A percentile compares a stretch with the other conserved stretches of the same genome.
Conservation (phyloP, 306 rosid genomes). For the Betula pendula region DNA sequence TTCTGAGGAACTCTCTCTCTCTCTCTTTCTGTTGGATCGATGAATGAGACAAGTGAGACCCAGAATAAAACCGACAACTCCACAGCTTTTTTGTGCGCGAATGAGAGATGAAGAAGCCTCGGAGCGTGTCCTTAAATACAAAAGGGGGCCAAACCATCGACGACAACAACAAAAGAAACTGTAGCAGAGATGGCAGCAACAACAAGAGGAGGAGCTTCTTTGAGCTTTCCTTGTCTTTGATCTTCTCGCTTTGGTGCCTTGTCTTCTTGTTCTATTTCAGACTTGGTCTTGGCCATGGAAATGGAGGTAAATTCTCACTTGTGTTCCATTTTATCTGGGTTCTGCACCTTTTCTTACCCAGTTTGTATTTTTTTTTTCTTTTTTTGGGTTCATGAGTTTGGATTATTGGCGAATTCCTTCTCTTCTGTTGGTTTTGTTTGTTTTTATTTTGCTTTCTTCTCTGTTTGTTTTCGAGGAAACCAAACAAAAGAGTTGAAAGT, state of each 20-base stretch:
- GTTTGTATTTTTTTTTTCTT: neutral
- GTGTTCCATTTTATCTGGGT: neutral
- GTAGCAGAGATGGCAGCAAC: slow-evolving; percentile 15
- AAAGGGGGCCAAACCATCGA: slow-evolving; percentile 30
- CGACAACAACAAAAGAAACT: slow-evolving; percentile 13
- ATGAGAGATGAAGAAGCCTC: slow-evolving; percentile 56
- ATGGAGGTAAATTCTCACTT: slow-evolving; percentile 38
- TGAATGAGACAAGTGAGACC: slow-evolving; percentile 2
- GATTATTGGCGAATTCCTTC: neutral
- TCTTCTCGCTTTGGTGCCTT: slow-evolving; percentile 67
- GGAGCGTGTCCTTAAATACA: slow-evolving; percentile 32
- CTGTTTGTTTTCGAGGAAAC: neutral
- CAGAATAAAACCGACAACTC: slow-evolving; percentile 1
- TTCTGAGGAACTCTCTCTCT: neutral
- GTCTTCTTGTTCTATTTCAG: slow-evolving; percentile 53
- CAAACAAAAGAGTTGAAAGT: neutral
- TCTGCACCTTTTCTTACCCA: neutral
- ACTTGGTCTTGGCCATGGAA: slow-evolving; percentile 59
- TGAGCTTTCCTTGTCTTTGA: slow-evolving; percentile 65
- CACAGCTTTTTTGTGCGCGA: slow-evolving; percentile 2
- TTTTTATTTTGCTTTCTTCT: neutral
- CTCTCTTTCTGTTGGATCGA: slow-evolving; percentile 6
- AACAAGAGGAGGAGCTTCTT: slow-evolving; percentile 41
- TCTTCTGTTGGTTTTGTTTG: neutral
- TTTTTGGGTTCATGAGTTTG: neutral